phyloP scores from a whole-genome alignment of 257 asterid genomes.

The Galeopsis tetrahit region DNA sequence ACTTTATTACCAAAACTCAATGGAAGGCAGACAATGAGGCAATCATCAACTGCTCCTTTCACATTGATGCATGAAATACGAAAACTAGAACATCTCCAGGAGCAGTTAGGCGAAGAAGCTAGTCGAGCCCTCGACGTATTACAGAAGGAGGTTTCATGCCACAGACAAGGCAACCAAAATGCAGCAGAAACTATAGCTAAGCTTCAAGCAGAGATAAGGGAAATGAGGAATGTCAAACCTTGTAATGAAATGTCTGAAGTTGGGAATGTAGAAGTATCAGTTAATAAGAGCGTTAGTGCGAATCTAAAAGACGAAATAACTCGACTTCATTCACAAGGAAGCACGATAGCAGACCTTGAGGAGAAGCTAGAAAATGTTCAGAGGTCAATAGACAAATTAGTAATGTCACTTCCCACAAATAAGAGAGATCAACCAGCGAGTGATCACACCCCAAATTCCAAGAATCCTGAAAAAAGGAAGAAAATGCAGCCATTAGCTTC shows the following conservation, averaged over 20 bases:
- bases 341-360: constrained; percentile 88
- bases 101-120: constrained; percentile 96
- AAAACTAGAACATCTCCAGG: constrained; percentile 97
- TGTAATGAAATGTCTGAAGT: constrained; percentile 65
- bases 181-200: constrained; percentile 97
- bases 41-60: constrained; percentile 88
- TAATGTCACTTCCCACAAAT: constrained; percentile 73
- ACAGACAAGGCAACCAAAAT: constrained; percentile 92
- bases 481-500: constrained; percentile 74
- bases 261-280: constrained; percentile 49
- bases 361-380: constrained; percentile 93
- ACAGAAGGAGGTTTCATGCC: constrained; percentile 94
- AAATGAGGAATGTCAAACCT: constrained; percentile 63
- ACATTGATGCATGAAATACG: constrained; percentile 92
- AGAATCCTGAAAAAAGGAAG: constrained; percentile 70
- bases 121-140: constrained; percentile 89
- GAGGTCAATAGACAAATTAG: constrained; percentile 88
- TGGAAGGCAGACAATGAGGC: constrained; percentile 79
- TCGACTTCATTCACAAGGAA: constrained; percentile 93
- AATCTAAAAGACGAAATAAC: constrained; percentile 94
- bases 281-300: constrained; percentile 87
- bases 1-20: constrained; percentile 64
- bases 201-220: constrained; percentile 89
- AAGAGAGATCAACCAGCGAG: constrained; percentile 53
- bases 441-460: constrained; percentile 58